These are phyloP conservation scores for Penicillium occitanis DNA, from an alignment of 2,329 filamentous ascomycete genomes.

Conservation along the genomic window DNA sequence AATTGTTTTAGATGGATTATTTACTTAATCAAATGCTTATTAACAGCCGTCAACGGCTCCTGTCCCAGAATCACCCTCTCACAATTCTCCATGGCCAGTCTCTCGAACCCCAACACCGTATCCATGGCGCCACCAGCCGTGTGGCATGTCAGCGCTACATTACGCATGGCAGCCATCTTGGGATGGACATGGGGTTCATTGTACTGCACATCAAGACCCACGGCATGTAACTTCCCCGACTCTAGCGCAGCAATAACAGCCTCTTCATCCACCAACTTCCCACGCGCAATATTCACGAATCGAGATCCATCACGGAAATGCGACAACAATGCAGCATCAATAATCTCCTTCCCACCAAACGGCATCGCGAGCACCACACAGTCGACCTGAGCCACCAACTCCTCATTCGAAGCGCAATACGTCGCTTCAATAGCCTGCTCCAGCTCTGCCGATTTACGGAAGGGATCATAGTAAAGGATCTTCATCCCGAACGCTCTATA, in stretches of 20 bases:
- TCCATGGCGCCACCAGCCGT: conserved; percentile 50
- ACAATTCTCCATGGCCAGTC: conserved; percentile 47
- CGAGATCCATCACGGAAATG: conserved; percentile 51
- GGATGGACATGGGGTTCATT: conserved; percentile 54
- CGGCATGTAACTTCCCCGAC: conserved; percentile 47
- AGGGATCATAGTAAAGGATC: conserved; percentile 55
- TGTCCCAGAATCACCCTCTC: conserved; percentile 19
- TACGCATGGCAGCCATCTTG: conserved; percentile 40
- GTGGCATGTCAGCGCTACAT: conserved; percentile 49
- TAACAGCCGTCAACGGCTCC: conserved; percentile 19
- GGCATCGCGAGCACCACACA: conserved; percentile 48
- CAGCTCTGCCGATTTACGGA: conserved; percentile 36
- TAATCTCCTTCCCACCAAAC: conserved; percentile 38
- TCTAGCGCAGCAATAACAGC: conserved; percentile 51
- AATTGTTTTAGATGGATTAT: background rate
- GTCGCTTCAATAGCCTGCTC: conserved; percentile 40
- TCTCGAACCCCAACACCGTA: conserved; percentile 50
- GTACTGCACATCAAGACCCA: conserved; percentile 56
- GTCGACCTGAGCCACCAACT: conserved; percentile 43
- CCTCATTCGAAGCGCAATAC: conserved; percentile 43
- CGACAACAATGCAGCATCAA: conserved; percentile 43
- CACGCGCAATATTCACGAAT: conserved; percentile 56
- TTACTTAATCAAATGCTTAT: conserved; percentile 19
- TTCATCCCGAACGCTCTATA: conserved; percentile 53
- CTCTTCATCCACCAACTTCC: conserved; percentile 54